Evolutionary conservation across 306 rosid species (phyloP), one percentile per base, ranked within the genome.

Genomic region (Quercus berberidifolia): DNA sequence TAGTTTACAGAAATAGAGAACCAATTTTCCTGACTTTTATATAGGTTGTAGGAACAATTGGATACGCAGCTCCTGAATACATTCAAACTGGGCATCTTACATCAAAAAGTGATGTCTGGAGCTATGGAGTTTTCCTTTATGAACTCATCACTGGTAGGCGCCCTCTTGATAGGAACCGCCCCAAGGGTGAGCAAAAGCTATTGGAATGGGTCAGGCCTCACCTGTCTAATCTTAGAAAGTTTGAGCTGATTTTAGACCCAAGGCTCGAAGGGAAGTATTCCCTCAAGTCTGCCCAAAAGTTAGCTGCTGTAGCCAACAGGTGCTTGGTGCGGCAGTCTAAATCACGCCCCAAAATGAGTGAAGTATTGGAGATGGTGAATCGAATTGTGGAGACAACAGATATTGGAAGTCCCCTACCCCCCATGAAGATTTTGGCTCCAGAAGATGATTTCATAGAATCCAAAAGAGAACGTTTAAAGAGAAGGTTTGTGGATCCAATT

Each of bases 61-160:
- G 92, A 59, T 88, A 88, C 74, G 92, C 90, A 73, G 92, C 92
- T 76, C 92, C 92, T n/a, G 92, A 88, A 76, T 88, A 88, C 64
- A 80, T 88, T 60, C 92, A 84, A 78, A 88, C 92, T 6, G 92
- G 92, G 19, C 82, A 85, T 63, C 90, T 88, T 33, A 88, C 92
- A 6, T 72, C 90, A 1, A 88, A 88, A 78, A 86, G 82, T 9
- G 92, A 88, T 59, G 88, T 86, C 43, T 88, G 92, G 92, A 86
- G 90, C 80, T 88, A 86, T 58, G 92, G 92, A 57, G 76, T 88
- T 30, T 88, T 88, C 87, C 85, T 88, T 20, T 84, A 82, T 68
- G 92, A 88, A 80, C 92, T 88, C 78, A 84, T 88, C 70, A 88
- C 92, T 4, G 92, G 92, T 19, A 86, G 92, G 76, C 88, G 88